These are phyloP conservation scores for Nicotiana noctiflora DNA, from an alignment of 257 asterid genomes.

Conservation along the genomic window DNA sequence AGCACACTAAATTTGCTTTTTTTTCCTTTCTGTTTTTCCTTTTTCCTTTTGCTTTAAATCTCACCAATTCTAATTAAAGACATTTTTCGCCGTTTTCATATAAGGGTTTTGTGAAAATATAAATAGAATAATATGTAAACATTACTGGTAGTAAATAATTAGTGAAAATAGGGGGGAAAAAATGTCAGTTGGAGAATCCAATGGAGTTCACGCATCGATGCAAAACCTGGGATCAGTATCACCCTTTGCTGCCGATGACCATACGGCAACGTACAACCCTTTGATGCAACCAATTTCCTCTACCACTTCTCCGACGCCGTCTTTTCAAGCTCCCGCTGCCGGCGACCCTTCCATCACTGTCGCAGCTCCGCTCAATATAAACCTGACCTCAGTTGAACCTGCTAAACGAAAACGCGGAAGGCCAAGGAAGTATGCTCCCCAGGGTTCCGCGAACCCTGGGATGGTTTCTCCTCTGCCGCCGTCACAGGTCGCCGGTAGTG, in stretches of 20 bases:
- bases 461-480: not conserved
- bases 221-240: slow-evolving; percentile 12
- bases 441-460: not conserved
- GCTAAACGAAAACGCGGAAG: slow-evolving; percentile 13
- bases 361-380: not conserved
- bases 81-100: not conserved
- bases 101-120: not conserved
- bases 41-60: not conserved
- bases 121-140: not conserved
- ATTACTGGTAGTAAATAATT: not conserved
- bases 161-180: not conserved
- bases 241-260: not conserved
- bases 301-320: not conserved
- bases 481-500: not conserved
- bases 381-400: not conserved
- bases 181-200: slow-evolving; percentile 7
- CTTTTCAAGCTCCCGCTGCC: not conserved
- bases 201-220: slow-evolving; percentile 8
- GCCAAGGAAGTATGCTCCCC: slow-evolving; percentile 10
- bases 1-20: no score
- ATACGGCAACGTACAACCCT: not conserved
- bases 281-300: not conserved
- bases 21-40: not conserved
- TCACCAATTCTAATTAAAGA: not conserved
- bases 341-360: not conserved